A percentile compares a stretch with the other conserved stretches of the same genome.
phyloP scores from a whole-genome alignment of 1,284 basidiomycete genomes.

The Trichosporon sp. region DNA sequence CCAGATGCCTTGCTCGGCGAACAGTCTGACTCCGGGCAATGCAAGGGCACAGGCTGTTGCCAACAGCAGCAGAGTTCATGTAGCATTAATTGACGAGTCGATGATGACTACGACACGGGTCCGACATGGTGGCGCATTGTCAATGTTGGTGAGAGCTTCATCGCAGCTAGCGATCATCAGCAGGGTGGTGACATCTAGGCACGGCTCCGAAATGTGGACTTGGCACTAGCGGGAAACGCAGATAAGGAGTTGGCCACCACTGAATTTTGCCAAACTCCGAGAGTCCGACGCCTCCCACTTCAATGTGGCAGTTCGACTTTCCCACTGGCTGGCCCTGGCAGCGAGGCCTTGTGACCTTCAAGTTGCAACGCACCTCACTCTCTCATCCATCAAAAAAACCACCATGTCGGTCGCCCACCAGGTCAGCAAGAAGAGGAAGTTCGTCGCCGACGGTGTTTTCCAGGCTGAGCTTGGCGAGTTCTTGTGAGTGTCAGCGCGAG shows the following conservation, averaged over 20 bases:
- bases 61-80: too few relatives aligned
- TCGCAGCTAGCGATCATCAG: background rate
- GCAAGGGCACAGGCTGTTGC: too few relatives aligned
- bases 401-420: conserved; percentile 55
- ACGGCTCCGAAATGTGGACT: background rate
- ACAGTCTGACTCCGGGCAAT: too few relatives aligned
- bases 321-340: background rate
- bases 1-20: too few relatives aligned
- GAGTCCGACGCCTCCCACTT: background rate
- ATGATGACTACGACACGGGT: background rate
- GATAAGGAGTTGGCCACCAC: background rate
- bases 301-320: background rate
- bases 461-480: conserved; percentile 97
- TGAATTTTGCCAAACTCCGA: conserved; percentile 1
- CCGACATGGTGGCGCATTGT: too few relatives aligned
- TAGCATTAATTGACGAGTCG: too few relatives aligned
- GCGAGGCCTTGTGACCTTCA: background rate
- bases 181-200: background rate
- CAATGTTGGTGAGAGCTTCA: background rate
- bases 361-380: background rate
- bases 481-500: conserved; percentile 54
- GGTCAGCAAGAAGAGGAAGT: conserved; percentile 94
- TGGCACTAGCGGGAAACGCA: background rate
- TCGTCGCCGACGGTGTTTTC: conserved; percentile 97
- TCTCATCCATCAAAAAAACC: conserved; percentile 20